Conservation (phyloP, 2,329 filamentous ascomycete genomes). For the Microcyclospora tardicrescens region DNA sequence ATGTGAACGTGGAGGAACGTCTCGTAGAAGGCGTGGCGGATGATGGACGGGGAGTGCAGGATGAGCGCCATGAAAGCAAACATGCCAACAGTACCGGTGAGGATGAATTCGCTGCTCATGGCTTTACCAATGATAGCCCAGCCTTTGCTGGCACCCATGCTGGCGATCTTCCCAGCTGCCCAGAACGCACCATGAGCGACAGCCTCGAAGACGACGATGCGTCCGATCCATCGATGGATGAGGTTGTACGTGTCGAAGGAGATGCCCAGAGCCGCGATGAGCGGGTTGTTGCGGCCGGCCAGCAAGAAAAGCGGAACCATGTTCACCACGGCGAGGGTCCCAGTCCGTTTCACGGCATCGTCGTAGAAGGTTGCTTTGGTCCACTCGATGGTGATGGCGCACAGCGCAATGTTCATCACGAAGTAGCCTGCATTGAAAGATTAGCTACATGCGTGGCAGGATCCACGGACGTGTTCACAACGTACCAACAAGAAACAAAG, state of each 20-base stretch:
- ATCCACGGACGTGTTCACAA: no score
- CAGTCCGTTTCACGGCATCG: constrained; percentile 54
- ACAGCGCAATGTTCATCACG: constrained; percentile 36
- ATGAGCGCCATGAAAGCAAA: constrained; percentile 49
- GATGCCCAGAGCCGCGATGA: constrained; percentile 58
- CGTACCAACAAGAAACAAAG: constrained; percentile 28
- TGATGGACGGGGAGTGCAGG: constrained; percentile 55
- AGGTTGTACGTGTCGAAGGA: constrained; percentile 77
- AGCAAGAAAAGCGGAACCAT: constrained; percentile 51
- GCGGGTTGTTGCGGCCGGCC: constrained; percentile 60
- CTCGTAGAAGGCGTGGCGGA: constrained; percentile 70
- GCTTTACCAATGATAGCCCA: constrained; percentile 36
- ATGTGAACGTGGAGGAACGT: constrained; percentile 65
- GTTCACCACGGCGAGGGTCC: constrained; percentile 58
- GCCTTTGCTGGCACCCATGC: constrained; percentile 28
- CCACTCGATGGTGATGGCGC: constrained; percentile 44
- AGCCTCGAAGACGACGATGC: constrained; percentile 59
- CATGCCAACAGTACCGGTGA: constrained; percentile 51
- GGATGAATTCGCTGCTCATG: constrained; percentile 37
- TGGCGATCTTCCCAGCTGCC: constrained; percentile 33
- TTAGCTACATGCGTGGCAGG: no score
- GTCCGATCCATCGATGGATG: constrained; percentile 67
- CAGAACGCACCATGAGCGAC: constrained; percentile 53
- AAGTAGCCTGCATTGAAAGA: constrained; percentile 24
- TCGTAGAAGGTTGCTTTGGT: constrained; percentile 59